These are phyloP conservation scores for Fusarium xylarioides DNA, from an alignment of 2,329 filamentous ascomycete genomes.

Conservation along the genomic window DNA sequence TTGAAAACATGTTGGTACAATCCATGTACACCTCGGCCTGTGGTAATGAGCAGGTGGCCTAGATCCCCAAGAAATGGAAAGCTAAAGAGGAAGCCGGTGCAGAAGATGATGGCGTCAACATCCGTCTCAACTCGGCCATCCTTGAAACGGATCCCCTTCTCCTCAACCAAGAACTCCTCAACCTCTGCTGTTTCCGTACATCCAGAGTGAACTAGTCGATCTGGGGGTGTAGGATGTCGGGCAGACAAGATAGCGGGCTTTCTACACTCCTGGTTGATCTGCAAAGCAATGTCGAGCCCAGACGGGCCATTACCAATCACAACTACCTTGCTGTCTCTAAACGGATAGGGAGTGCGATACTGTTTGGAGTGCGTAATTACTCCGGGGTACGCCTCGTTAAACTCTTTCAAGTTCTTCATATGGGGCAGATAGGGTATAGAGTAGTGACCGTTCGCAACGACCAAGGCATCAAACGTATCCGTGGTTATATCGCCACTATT, in stretches of 20 bases:
- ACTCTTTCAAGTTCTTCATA: constrained; percentile 67
- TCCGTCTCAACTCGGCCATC: constrained; percentile 71
- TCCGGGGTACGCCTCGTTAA: constrained; percentile 66
- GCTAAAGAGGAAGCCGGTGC: constrained; percentile 88
- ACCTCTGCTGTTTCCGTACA: constrained; percentile 67
- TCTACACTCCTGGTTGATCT: constrained; percentile 71
- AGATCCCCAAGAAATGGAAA: constrained; percentile 73
- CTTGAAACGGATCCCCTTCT: constrained; percentile 71
- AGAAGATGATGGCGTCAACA: constrained; percentile 83
- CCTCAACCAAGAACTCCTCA: constrained; percentile 60
- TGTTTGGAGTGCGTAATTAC: constrained; percentile 80
- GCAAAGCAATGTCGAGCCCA: constrained; percentile 81
- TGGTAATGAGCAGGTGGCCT: constrained; percentile 65
- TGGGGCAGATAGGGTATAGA: constrained; percentile 73
- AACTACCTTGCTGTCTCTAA: constrained; percentile 76
- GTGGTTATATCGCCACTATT: constrained; percentile 51
- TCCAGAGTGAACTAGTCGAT: constrained; percentile 55
- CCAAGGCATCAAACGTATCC: constrained; percentile 75
- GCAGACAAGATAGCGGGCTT: constrained; percentile 72
- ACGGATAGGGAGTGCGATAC: constrained; percentile 74
- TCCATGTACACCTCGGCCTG: constrained; percentile 75
- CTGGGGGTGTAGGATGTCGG: constrained; percentile 58
- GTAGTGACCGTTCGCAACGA: constrained; percentile 81
- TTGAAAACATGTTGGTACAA: constrained; percentile 85
- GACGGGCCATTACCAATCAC: constrained; percentile 87